These are phyloP conservation scores for Tolypocladium paradoxum DNA, from an alignment of 2,329 filamentous ascomycete species.

Conservation along the genomic window DNA sequence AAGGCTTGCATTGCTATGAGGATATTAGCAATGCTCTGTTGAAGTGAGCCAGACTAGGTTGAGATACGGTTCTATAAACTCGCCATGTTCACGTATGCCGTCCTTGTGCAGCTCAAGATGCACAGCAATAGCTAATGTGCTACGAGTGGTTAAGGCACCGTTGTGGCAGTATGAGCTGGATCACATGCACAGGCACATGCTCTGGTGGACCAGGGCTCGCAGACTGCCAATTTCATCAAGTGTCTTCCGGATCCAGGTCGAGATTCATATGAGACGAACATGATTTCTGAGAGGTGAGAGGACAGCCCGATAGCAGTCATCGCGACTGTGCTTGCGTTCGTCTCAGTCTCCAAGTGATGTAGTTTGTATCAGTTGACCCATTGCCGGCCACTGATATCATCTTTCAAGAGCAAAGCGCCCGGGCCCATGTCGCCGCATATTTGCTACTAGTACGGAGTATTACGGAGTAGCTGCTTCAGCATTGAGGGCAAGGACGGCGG, in stretches of 20 bases:
- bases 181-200: not conserved
- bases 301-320: not conserved
- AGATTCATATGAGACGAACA: not conserved
- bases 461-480: no score
- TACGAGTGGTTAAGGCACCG: not conserved
- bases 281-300: not conserved
- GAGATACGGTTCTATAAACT: not conserved
- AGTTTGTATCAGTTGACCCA: not conserved
- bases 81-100: not conserved
- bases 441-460: no score
- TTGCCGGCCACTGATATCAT: not conserved
- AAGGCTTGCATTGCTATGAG: not conserved
- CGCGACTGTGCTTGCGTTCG: not conserved
- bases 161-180: not conserved
- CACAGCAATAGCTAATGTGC: not conserved
- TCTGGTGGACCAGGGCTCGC: not conserved
- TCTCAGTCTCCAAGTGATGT: not conserved
- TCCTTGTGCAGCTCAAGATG: not conserved
- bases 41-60: not conserved
- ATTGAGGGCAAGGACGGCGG: not conserved
- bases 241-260: no score
- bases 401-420: not conserved
- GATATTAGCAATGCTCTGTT: not conserved
- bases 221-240: not conserved
- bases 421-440: not conserved